These are phyloP conservation scores for Scheffersomyces coipomensis DNA, from an alignment of 805 yeast species.

Conservation along the genomic window DNA sequence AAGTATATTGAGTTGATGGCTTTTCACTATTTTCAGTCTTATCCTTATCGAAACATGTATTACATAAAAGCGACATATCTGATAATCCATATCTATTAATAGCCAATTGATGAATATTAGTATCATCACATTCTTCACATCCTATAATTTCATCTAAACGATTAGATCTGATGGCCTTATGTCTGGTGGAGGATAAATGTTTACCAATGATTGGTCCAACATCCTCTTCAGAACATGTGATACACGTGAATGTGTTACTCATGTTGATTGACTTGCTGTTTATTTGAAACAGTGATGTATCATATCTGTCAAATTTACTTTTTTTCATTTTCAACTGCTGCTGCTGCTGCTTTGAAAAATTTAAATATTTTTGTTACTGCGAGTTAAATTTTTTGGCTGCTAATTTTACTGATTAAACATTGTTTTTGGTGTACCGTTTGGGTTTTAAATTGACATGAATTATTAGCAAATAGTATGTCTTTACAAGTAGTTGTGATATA, in stretches of 20 bases:
- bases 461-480: too few species aligned
- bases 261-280: too few species aligned
- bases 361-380: too few species aligned
- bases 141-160: constrained; percentile 39
- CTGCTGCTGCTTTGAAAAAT: too few species aligned
- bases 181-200: constrained; percentile 54
- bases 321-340: too few species aligned
- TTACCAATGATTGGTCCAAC: constrained; percentile 44
- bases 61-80: constrained; percentile 52
- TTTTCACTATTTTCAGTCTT: constrained; percentile 22
- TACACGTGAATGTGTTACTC: constrained; percentile 43
- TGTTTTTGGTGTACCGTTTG: too few species aligned
- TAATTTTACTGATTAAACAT: too few species aligned
- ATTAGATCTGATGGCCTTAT: constrained; percentile 42
- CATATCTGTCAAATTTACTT: too few species aligned
- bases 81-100: constrained; percentile 54
- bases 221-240: constrained; percentile 41
- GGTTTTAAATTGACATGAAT: too few species aligned
- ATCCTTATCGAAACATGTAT: constrained; percentile 41
- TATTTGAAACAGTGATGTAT: too few species aligned
- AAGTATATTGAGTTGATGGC: constrained; percentile 49
- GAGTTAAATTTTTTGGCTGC: too few species aligned
- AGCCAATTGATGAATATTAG: constrained; percentile 52
- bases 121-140: constrained; percentile 57
- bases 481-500: too few species aligned